phyloP scores from a whole-genome alignment of 805 yeast genomes.

The Spathaspora gorwiae region DNA sequence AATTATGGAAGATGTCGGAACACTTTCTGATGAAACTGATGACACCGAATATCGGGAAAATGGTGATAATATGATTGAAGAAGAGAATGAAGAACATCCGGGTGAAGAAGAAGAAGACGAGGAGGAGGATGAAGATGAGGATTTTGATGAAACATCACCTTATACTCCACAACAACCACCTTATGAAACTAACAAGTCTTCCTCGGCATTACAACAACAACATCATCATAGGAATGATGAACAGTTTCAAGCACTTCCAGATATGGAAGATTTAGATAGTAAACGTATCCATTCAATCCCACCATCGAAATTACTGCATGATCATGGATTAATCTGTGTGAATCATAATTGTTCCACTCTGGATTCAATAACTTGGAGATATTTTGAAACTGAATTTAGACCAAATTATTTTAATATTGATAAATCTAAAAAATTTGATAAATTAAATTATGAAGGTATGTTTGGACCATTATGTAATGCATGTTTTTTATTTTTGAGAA shows the following conservation, averaged over 20 bases:
- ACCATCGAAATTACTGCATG: slow-evolving; percentile 29
- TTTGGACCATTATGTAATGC: slow-evolving; percentile 46
- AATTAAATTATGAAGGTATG: slow-evolving; percentile 41
- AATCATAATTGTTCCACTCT: slow-evolving; percentile 38
- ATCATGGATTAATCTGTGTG: slow-evolving; percentile 38
- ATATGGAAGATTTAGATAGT: slow-evolving; percentile 41
- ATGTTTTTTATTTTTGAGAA: slow-evolving; percentile 39
- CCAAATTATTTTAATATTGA: slow-evolving; percentile 31
- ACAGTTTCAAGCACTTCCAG: slow-evolving; percentile 36
- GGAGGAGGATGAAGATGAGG: slow-evolving; percentile 18
- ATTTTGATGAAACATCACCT: slow-evolving; percentile 29
- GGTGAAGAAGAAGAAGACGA: slow-evolving; percentile 21
- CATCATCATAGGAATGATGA: slow-evolving; percentile 4
- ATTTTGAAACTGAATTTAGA: slow-evolving; percentile 38
- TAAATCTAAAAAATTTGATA: slow-evolving; percentile 34
- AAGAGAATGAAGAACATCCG: background rate
- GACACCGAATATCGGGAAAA: slow-evolving; percentile 32
- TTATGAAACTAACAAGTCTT: slow-evolving; percentile 15
- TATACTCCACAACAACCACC: slow-evolving; percentile 41
- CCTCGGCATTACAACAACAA: slow-evolving; percentile 9
- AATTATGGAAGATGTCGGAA: slow-evolving; percentile 32
- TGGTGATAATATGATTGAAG: slow-evolving; percentile 1
- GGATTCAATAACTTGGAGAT: slow-evolving; percentile 40
- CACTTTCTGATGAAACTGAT: slow-evolving; percentile 18
- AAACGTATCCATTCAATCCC: slow-evolving; percentile 40